Evolutionary conservation across 345 rosid genomes (phyloP), one percentile per base, ranked within the genome.

Genomic region (Sapria himalayana): DNA sequence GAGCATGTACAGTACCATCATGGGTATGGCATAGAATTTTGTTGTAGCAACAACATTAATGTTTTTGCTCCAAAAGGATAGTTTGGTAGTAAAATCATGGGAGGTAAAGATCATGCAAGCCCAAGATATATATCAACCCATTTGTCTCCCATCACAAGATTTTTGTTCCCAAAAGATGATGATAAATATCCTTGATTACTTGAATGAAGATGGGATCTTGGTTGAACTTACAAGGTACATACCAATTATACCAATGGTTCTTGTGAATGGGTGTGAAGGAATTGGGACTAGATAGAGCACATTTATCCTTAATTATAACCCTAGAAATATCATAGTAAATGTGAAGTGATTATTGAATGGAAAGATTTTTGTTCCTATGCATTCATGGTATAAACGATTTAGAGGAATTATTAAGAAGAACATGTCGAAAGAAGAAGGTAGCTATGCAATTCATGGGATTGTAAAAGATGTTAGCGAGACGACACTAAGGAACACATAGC

Each of bases 261-360:
- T 91, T 4, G 93, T 91, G 38, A 91, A 91, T 54, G 99, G 99
- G 11, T 69, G 76, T 63, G 99, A 91, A 57, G 99, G 99, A 55
- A 91, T 91, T 43, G 99, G 99, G 43, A 91, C 99, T 4, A 95
- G 96, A n/a, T 91, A 95, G 99, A 84, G 96, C 52, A 59, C 96
- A 27, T 77, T 40, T 46, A 45, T 84, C 20, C 99, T 93, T 7
- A 91, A 91, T 54, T 84, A 71, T 35, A 84, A 80, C 58, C 96
- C 99, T 15, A 69, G 92, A 63, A 93, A 91, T 16, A 65, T 91
- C 20, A 61, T 75, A 29, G 71, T 72, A 29, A 91, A 91, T 27
- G 25, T 91, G 51, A 68, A 81, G 48, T 72, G 57, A 40, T 56
- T 75, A 48, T 48, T 91, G 46, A 73, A 71, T 52, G 80, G 66